These are phyloP conservation scores for Fusarium coicis DNA, from an alignment of 2,329 filamentous ascomycete genomes.

Conservation along the genomic window DNA sequence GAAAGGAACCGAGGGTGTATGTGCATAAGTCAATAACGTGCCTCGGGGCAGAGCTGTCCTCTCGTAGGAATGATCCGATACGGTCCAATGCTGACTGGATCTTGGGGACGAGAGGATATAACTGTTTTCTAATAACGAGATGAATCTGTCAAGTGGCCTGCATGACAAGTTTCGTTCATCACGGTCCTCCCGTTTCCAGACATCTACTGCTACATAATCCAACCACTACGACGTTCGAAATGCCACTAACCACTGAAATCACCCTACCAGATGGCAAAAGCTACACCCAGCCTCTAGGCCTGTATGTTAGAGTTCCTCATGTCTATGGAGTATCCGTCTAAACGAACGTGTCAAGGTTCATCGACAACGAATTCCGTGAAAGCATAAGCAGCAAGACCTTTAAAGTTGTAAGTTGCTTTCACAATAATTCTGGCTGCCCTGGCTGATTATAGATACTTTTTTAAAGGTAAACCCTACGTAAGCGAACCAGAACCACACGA, in stretches of 20 bases:
- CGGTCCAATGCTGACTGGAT: fast-evolving
- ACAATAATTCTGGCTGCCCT: fast-evolving
- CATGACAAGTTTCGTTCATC: too few relatives aligned
- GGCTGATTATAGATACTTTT: fast-evolving
- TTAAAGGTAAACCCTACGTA: not conserved
- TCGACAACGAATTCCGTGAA: not conserved
- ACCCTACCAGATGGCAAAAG: not conserved
- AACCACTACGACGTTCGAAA: fast-evolving
- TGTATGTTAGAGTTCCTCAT: not conserved
- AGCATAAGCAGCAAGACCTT: not conserved
- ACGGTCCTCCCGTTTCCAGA: fast-evolving
- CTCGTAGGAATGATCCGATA: fast-evolving
- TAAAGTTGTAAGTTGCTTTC: not conserved
- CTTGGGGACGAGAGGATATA: fast-evolving
- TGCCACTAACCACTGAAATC: not conserved
- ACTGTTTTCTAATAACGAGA: fast-evolving
- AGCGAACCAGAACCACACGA: fast-evolving
- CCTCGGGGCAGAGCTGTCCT: fast-evolving
- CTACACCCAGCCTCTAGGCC: not conserved
- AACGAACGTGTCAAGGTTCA: not conserved
- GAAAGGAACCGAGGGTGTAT: not conserved
- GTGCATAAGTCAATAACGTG: fast-evolving
- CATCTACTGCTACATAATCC: fast-evolving
- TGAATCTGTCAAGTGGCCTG: fast-evolving
- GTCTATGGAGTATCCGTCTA: not conserved